Conservation (phyloP, 2,329 filamentous ascomycete species). For the Clonostachys rhizophaga region DNA sequence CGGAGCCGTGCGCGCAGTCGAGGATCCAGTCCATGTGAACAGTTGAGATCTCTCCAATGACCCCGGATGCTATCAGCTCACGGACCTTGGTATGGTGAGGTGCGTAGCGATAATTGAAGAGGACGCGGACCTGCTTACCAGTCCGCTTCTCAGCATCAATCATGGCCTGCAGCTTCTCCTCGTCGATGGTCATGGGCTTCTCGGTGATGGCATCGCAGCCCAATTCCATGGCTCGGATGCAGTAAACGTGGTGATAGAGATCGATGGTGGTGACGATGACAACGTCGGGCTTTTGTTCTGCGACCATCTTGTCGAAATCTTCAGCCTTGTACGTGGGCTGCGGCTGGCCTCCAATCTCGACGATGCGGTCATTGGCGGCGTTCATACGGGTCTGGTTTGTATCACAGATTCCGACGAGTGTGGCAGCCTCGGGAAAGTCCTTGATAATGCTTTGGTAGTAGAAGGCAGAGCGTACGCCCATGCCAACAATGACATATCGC, state of each 20-base stretch:
- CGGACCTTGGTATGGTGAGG: conserved; percentile 45
- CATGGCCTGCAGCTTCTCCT: conserved; percentile 33
- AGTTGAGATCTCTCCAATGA: conserved; percentile 36
- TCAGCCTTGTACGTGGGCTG: conserved; percentile 36
- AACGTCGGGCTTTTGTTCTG: conserved; percentile 36
- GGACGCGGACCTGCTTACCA: conserved; percentile 34
- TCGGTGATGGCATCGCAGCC: conserved; percentile 44
- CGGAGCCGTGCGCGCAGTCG: conserved; percentile 41
- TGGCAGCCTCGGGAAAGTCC: conserved; percentile 27
- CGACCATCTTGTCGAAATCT: conserved; percentile 39
- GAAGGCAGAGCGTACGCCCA: conserved; percentile 35
- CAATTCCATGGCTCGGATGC: conserved; percentile 37
- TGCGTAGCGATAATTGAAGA: conserved; percentile 47
- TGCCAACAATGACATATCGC: conserved; percentile 32
- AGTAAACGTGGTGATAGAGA: conserved; percentile 39
- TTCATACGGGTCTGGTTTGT: conserved; percentile 39
- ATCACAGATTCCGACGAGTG: conserved; percentile 36
- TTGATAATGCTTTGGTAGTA: conserved; percentile 36
- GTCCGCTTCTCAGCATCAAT: conserved; percentile 38
- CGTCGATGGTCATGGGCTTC: conserved; percentile 48
- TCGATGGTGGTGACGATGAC: conserved; percentile 45
- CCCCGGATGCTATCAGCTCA: conserved; percentile 33
- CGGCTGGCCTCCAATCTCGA: conserved; percentile 20
- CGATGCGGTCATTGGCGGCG: conserved; percentile 29
- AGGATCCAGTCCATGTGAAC: conserved; percentile 47